Percentiles rank a stretch among this genome's conserved stretches.
Evolutionary conservation across 805 yeast genomes (phyloP).

Genomic region (Cyberlindnera amylophila): DNA sequence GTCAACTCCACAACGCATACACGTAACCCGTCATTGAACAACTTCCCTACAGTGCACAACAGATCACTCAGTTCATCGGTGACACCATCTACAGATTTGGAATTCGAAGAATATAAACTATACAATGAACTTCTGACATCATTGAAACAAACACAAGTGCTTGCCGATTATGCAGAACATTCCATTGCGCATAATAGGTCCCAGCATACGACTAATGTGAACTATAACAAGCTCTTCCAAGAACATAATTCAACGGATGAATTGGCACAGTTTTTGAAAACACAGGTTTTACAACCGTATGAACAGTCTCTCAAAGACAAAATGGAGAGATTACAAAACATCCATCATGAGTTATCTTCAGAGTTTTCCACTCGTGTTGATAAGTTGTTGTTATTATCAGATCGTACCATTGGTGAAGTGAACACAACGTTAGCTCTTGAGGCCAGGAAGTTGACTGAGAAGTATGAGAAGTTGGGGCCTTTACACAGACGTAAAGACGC

Average conservation of each 20-base stretch:
- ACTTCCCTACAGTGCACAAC: neutral
- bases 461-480: slow-evolving; percentile 38
- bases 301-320: slow-evolving; percentile 18
- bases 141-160: slow-evolving; percentile 4
- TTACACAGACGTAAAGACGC: slow-evolving; percentile 31
- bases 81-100: slow-evolving; percentile 4
- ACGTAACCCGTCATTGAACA: slow-evolving; percentile 3
- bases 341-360: slow-evolving; percentile 21
- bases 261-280: slow-evolving; percentile 2
- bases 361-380: slow-evolving; percentile 49
- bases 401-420: slow-evolving; percentile 67
- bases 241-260: slow-evolving; percentile 8
- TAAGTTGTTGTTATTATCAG: slow-evolving; percentile 56
- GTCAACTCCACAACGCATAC: slow-evolving; percentile 4
- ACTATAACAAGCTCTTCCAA: slow-evolving; percentile 13
- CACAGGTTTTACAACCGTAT: slow-evolving; percentile 7
- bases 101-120: slow-evolving; percentile 8
- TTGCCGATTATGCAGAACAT: slow-evolving; percentile 23
- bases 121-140: slow-evolving; percentile 13
- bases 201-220: slow-evolving; percentile 10
- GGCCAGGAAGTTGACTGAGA: slow-evolving; percentile 50
- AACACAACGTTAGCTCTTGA: slow-evolving; percentile 67
- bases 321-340: slow-evolving; percentile 17
- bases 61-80: slow-evolving; percentile 1
- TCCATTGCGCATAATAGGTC: slow-evolving; percentile 15